Base-by-base conservation (phyloP, 208 protist species). In the Crithidia sp. region DNA sequence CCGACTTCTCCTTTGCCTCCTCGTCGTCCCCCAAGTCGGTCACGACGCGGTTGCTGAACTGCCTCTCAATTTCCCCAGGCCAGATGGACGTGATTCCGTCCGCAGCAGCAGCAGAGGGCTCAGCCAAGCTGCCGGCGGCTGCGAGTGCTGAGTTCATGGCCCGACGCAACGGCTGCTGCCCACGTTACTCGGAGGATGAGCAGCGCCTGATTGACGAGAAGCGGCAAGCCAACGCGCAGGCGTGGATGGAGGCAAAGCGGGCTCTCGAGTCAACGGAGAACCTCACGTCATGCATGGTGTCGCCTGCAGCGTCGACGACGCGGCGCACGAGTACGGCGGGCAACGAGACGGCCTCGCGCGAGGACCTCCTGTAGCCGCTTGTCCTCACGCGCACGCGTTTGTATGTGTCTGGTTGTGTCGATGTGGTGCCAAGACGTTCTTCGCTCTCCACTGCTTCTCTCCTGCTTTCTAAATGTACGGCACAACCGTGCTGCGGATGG, bases 191-290 rank as follows among this genome's bases (percentile, higher is more conserved):
- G 36, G 56, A 75, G 13, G 74, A 74, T 16, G 76, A 80, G 57
- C 71, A 69, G 61, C 81, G 81, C 13, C 54, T 37, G 45, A 82
- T 86, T 40, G 73, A 86, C n/a, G 37, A 83, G 73, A 74, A 82
- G 47, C 67, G 81, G 19, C 81, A 76, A 44, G 77, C 54, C 8
- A 86, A 79, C 45, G 77, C 60, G 9, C 68, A 72, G 12, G 81
- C 70, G 41, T 86, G 81, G 81, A 67, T 74, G 58, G 72, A 86
- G 61, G 81, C 81, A 7, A 77, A 79, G 73, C 67, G 77, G 19
- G 81, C 81, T 7, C 68, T 83, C 17, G 78, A 76, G 61, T 68
- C 45, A 6, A 79, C 78, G 12, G 60, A 82, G 41, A 67, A 60
- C 28, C 47, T 67, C 3, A 36, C 49, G 0, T 69, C 57, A 0